A percentile compares a stretch with the other conserved stretches of the same genome.
Evolutionary conservation across 1,139 yeast species (phyloP).

Genomic region (Scheffersomyces titani): DNA sequence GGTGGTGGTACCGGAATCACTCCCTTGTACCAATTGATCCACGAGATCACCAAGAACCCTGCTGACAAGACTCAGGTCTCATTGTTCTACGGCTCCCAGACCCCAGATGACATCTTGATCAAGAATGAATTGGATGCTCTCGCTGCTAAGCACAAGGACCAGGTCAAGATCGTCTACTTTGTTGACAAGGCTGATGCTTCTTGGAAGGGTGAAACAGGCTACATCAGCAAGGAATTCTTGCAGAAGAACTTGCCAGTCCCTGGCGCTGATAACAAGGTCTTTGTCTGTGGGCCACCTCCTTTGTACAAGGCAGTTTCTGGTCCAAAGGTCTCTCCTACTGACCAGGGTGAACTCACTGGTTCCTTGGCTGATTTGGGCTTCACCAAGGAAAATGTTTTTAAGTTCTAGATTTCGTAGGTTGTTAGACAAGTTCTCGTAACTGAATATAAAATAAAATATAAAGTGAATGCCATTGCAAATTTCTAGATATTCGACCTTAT

Average conservation of each 20-base stretch:
- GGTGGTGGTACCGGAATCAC: slow-evolving; percentile 99
- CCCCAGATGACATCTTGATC: slow-evolving; percentile 76
- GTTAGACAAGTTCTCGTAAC: not conserved
- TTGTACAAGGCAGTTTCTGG: slow-evolving; percentile 58
- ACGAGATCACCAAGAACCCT: slow-evolving; percentile 69
- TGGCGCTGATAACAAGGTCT: slow-evolving; percentile 90
- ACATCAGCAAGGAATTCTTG: slow-evolving; percentile 30
- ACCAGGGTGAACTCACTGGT: slow-evolving; percentile 95
- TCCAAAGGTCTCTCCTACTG: slow-evolving; percentile 77
- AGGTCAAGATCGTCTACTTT: slow-evolving; percentile 75
- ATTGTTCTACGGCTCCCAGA: slow-evolving; percentile 76
- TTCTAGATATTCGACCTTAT: not conserved
- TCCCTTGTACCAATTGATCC: slow-evolving; percentile 85
- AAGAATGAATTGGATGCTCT: slow-evolving; percentile 72
- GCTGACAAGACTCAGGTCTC: slow-evolving; percentile 82
- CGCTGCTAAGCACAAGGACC: slow-evolving; percentile 68
- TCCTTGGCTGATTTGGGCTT: slow-evolving; percentile 85
- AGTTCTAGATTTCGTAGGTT: slow-evolving; percentile 54
- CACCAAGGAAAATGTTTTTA: slow-evolving; percentile 84
- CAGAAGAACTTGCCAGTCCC: slow-evolving; percentile 60
- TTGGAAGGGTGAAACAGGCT: slow-evolving; percentile 55
- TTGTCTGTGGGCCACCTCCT: slow-evolving; percentile 52
- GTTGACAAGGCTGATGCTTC: slow-evolving; percentile 62
- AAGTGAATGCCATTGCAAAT: not conserved
- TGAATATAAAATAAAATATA: not conserved